phyloP scores from a whole-genome alignment of 108 stramenopile species.

The Skeletonema marinoi region DNA sequence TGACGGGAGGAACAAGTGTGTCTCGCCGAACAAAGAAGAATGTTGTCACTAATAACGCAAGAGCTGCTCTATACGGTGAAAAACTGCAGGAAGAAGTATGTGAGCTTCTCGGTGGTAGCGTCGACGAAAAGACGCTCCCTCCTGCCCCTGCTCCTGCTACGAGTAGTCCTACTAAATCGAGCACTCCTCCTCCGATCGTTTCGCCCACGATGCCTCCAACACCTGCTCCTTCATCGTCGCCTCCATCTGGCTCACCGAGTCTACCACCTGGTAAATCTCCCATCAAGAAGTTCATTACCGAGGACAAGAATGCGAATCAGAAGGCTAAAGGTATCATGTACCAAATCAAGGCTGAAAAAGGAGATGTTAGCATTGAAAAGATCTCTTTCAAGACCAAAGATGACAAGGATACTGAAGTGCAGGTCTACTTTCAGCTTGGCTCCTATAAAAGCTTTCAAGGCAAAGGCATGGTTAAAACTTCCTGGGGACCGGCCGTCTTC shows the following conservation, averaged over 20 bases:
- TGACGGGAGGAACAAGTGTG: neutral
- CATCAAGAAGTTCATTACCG: neutral
- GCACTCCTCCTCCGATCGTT: neutral
- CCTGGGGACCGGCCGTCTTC: no score
- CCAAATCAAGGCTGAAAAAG: no score
- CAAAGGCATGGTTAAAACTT: no score
- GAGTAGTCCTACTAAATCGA: neutral
- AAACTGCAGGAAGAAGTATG: neutral
- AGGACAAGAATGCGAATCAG: neutral
- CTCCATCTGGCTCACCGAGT: neutral
- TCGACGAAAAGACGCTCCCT: neutral
- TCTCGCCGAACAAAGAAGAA: neutral
- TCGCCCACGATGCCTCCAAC: neutral
- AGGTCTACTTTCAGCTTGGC: no score
- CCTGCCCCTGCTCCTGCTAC: neutral
- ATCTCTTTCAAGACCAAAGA: no score
- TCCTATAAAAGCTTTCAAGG: no score
- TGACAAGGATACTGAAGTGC: no score
- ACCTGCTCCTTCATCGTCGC: neutral
- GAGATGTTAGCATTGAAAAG: no score
- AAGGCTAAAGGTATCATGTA: no score
- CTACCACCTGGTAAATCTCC: neutral
- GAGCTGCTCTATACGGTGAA: no score
- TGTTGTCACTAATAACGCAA: no score
- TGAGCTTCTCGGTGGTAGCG: neutral